Conservation (phyloP, 2,329 filamentous ascomycete genomes). For the Exophiala spinifera region DNA sequence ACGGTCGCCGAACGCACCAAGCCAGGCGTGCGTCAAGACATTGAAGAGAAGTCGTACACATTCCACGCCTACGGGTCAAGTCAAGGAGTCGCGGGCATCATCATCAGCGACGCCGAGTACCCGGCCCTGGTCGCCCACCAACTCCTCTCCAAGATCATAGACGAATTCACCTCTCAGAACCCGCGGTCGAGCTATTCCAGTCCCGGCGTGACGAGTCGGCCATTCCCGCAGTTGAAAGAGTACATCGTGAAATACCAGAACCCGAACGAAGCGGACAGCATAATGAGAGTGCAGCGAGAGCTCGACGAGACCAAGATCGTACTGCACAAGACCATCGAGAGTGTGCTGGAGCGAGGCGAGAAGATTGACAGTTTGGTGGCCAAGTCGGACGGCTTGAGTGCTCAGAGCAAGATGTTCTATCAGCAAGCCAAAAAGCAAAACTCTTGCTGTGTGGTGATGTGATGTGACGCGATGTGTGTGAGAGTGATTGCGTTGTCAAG, state of each 20-base stretch:
- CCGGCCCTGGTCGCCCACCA: constrained; percentile 78
- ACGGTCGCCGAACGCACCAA: constrained; percentile 82
- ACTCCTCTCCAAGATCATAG: constrained; percentile 78
- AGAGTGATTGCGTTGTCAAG: background rate
- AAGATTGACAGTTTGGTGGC: constrained; percentile 92
- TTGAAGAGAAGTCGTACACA: constrained; percentile 76
- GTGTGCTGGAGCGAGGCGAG: constrained; percentile 72
- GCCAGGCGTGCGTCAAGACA: constrained; percentile 77
- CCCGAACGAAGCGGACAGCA: constrained; percentile 71
- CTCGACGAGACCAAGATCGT: constrained; percentile 97
- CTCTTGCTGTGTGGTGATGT: constrained; percentile 58
- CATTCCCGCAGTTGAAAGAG: constrained; percentile 72
- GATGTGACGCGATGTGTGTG: constrained; percentile 1
- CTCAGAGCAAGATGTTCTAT: constrained; percentile 98
- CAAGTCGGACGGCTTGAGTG: constrained; percentile 87
- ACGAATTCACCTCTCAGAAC: constrained; percentile 79
- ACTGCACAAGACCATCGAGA: constrained; percentile 91
- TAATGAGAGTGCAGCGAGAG: constrained; percentile 94
- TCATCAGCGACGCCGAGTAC: constrained; percentile 74
- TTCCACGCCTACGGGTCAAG: constrained; percentile 76
- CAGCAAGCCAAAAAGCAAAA: constrained; percentile 64
- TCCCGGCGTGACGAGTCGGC: constrained; percentile 50
- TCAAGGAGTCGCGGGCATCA: constrained; percentile 71
- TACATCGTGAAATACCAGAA: constrained; percentile 55
- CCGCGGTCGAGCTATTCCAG: constrained; percentile 66